Evolutionary conservation across 129 eudicot genomes (phyloP), one percentile per base, ranked within the genome.

Genomic region (Silybum marianum): DNA sequence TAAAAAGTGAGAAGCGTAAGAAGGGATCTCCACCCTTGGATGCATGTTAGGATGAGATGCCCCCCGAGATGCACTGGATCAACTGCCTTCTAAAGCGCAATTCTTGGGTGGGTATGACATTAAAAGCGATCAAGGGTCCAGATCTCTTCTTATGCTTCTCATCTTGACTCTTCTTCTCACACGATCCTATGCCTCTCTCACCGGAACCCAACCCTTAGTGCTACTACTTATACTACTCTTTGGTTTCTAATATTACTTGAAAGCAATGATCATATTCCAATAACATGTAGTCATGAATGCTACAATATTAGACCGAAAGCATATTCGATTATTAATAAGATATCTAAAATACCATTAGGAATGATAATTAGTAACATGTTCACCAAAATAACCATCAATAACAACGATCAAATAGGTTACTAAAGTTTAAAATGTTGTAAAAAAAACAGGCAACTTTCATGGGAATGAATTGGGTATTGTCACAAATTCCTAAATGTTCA

Each of bases 401-500:
- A 75, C 48, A 75, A 75, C 48, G 14, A 60, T 48, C 79, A 9
- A 26, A 42, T 42, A 42, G 44, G 48, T 42, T 16, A 16, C 0
- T 14, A 7, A 54, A 18, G 21, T 16, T 16, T n/a, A 3, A 46
- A 54, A 54, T 54, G 65, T n/a, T 18, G 22, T 62, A 76, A 76
- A 21, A 21, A 7, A 60, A 23, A 62, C 28, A 36, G 38, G 24
- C 12, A 76, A 14, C 18, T 42, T 36, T 21, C n/a, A 23, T 13
- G 21, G 28, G 4, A 73, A 73, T 16, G 23, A 44, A 73, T 73
- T 24, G 14, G 60, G 60, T 44, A 24, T 73, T 24, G 77, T 9
- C 30, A 60, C 71, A 26, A 54, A 9, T 34, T 60, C 14, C 66
- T 60, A 58, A 80, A 30, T 40, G 85, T 40, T 70, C 69, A 54